Evolutionary conservation across 495 filamentous ascomycete species (phyloP).

Genomic region (Cenococcum geophilum): DNA sequence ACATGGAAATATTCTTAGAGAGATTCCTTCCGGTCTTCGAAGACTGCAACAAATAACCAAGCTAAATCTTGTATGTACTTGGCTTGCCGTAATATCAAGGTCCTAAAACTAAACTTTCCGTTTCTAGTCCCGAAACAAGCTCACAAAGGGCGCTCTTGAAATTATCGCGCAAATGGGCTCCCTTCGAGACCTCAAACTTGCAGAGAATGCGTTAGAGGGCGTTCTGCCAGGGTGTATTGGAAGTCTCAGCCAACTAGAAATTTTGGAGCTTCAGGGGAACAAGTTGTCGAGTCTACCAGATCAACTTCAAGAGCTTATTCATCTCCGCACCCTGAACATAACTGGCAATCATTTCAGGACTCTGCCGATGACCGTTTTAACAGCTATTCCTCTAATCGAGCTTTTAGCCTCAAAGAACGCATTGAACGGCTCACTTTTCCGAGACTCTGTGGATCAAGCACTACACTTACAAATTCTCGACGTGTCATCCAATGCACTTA

Average conservation of each 20-base stretch:
- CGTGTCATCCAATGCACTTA: slow-evolving; percentile 67
- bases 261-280: slow-evolving; percentile 77
- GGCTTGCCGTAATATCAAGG: neutral
- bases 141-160: slow-evolving; percentile 63
- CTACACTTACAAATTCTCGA: slow-evolving; percentile 65
- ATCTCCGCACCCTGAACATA: slow-evolving; percentile 69
- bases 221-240: slow-evolving; percentile 52
- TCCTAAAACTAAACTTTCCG: neutral
- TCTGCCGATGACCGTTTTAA: slow-evolving; percentile 63
- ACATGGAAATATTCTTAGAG: slow-evolving; percentile 69
- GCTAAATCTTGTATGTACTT: slow-evolving; percentile 64
- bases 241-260: slow-evolving; percentile 61
- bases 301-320: slow-evolving; percentile 55
- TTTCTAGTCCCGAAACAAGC: slow-evolving; percentile 66
- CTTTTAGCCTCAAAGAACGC: slow-evolving; percentile 74
- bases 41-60: slow-evolving; percentile 65
- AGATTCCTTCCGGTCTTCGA: slow-evolving; percentile 68
- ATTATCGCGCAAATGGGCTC: slow-evolving; percentile 62
- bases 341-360: slow-evolving; percentile 65
- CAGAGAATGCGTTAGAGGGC: slow-evolving; percentile 69
- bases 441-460: slow-evolving; percentile 50
- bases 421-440: slow-evolving; percentile 65
- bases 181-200: slow-evolving; percentile 74
- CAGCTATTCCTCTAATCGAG: slow-evolving; percentile 62
- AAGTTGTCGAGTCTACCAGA: slow-evolving; percentile 67